A percentile compares a stretch with the other conserved stretches of the same genome.
These are phyloP conservation scores for Coriolopsis trogii DNA, from an alignment of 1,284 basidiomycete genomes.

Conservation along the genomic window DNA sequence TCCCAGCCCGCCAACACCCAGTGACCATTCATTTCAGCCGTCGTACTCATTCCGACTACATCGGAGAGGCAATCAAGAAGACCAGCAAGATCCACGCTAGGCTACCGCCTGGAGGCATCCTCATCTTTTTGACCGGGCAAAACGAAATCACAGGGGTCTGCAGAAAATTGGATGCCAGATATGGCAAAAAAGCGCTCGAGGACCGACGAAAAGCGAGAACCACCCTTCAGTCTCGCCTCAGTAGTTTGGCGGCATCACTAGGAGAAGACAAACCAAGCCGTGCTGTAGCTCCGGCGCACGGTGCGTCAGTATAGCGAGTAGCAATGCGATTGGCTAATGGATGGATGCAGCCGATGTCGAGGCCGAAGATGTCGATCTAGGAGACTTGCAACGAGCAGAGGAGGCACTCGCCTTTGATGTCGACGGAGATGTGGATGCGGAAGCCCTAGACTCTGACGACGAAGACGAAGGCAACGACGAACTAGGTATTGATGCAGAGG, in stretches of 20 bases:
- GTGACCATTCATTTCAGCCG: constrained; percentile 96
- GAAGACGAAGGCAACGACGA: constrained; percentile 55
- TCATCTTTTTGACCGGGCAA: constrained; percentile 82
- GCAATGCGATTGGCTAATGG: neutral
- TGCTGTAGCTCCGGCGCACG: constrained; percentile 50
- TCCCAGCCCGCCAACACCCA: constrained; percentile 91
- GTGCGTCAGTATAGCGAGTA: too few species aligned
- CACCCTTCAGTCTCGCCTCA: constrained; percentile 25
- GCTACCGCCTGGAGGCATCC: constrained; percentile 70
- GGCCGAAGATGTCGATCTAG: constrained; percentile 83
- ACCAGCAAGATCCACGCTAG: constrained; percentile 79
- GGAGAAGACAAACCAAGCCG: constrained; percentile 22
- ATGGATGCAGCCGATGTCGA: constrained; percentile 62
- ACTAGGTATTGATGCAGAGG: constrained; percentile 57
- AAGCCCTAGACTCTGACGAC: constrained; percentile 45
- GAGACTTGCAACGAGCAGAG: constrained; percentile 40
- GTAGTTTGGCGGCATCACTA: constrained; percentile 5
- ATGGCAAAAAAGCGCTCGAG: constrained; percentile 68
- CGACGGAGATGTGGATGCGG: constrained; percentile 56
- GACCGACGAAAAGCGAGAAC: constrained; percentile 47
- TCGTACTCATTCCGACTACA: constrained; percentile 86
- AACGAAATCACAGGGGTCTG: constrained; percentile 73
- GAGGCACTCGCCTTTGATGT: constrained; percentile 57
- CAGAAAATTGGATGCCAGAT: constrained; percentile 77
- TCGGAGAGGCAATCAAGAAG: constrained; percentile 91